Conservation (phyloP, 2,329 filamentous ascomycete genomes). For the Coleophoma eucalyptorum region DNA sequence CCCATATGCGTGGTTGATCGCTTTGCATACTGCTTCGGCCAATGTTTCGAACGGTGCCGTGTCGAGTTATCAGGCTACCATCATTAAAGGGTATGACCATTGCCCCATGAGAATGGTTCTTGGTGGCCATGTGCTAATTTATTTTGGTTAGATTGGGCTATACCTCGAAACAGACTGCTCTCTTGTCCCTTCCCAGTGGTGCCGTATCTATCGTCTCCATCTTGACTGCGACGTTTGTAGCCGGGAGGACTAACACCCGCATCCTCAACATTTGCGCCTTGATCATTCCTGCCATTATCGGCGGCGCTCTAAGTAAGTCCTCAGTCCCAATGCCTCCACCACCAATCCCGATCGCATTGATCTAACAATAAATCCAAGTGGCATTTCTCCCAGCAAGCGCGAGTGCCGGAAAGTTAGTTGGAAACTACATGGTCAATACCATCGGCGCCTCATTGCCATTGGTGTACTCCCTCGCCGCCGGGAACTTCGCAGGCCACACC, state of each 20-base stretch:
- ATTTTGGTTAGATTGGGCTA: conserved; percentile 33
- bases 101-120: too few relatives aligned
- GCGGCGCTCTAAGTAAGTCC: conserved; percentile 30
- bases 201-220: conserved; percentile 37
- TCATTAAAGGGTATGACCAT: conserved; percentile 26
- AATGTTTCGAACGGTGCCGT: conserved; percentile 30
- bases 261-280: conserved; percentile 37
- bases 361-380: conserved; percentile 11
- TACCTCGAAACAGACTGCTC: conserved; percentile 34
- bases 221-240: conserved; percentile 32
- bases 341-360: too few relatives aligned
- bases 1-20: conserved; percentile 33
- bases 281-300: conserved; percentile 42
- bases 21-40: conserved; percentile 26
- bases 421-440: conserved; percentile 39
- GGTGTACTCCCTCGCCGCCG: conserved; percentile 23
- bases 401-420: conserved; percentile 36
- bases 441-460: conserved; percentile 38
- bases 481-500: conserved; percentile 36
- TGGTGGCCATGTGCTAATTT: too few relatives aligned
- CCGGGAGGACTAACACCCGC: conserved; percentile 34
- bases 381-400: conserved; percentile 33
- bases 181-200: conserved; percentile 39
- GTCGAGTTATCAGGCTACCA: conserved; percentile 36
- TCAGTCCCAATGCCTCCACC: too few relatives aligned